Evolutionary conservation across 2,329 filamentous ascomycete genomes (phyloP), one percentile per base, ranked within the genome.

Genomic region (Botrytis tulipae): DNA sequence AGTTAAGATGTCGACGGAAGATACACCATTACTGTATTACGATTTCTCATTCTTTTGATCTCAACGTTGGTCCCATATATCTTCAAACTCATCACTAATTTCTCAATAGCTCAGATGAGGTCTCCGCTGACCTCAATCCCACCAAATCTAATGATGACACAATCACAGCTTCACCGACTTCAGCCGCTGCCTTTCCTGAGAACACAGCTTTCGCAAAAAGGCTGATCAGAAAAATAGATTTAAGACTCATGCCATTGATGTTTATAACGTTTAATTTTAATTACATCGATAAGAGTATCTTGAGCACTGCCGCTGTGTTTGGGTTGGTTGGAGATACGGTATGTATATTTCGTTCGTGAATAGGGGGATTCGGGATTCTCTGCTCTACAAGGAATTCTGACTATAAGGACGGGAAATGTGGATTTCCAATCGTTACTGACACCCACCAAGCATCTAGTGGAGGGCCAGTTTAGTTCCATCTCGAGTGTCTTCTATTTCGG

Each of bases 231-330:
- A 89, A 88, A 78, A 88, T 90, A 73, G 88, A 90, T 78, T 81
- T 80, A 76, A 82, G 81, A 18, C 80, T 90, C 12, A 84, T 90
- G 9, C 87, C 87, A 0, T 79, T 89, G 9, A 79, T 90, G 25
- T 89, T 89, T 73, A 76, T 85, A 60, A 88, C 85, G 0, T 89
- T 89, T 85, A 86, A 81, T 79, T 89, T 76, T 87, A 88, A 77
- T 89, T 89, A 73, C 87, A 74, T 76, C 29, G 76, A 76, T 29
- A 76, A 76, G 29, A 66, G 69, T 1, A 70, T 76, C 16, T 69
- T 75, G 77, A 84, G 84, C 77, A 82, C 82, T 77, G 85, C 84
- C 12, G 83, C 82, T 62, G 83, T 83, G 0, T 87, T 87, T 84
- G 85, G 85, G 1, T 77, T 87, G 16, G 80, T 80, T 29, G 77